A percentile compares a stretch with the other conserved stretches of the same genome.
phyloP scores from a whole-genome alignment of 139 green algal genomes.

The Dunaliella primolecta region DNA sequence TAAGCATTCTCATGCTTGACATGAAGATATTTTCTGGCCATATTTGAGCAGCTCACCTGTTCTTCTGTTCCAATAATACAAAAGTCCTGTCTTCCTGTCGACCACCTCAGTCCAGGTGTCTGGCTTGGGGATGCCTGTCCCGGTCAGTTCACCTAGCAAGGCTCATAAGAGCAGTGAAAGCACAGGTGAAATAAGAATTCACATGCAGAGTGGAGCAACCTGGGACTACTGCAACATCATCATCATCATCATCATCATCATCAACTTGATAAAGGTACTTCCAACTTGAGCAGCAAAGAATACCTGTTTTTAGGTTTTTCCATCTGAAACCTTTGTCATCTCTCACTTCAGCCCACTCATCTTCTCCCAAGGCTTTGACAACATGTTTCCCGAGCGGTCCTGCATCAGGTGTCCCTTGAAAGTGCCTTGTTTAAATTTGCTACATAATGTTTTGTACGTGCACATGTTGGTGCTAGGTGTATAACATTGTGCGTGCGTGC shows the following conservation, averaged over 20 bases:
- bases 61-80: slow-evolving; percentile 18
- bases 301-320: slow-evolving; percentile 7
- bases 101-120: slow-evolving; percentile 31
- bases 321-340: not conserved
- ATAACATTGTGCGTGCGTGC: too few relatives aligned
- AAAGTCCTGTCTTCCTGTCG: slow-evolving; percentile 21
- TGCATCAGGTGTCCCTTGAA: too few relatives aligned
- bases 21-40: too few relatives aligned
- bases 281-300: not conserved
- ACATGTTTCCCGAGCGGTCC: not conserved
- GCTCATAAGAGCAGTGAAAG: not conserved
- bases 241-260: not conserved
- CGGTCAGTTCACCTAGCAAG: slow-evolving; percentile 10
- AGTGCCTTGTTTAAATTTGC: too few relatives aligned
- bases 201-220: not conserved
- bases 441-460: too few relatives aligned
- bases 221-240: not conserved
- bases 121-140: slow-evolving; percentile 21
- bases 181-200: not conserved
- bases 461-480: too few relatives aligned
- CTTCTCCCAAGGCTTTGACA: not conserved
- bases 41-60: too few relatives aligned
- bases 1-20: too few relatives aligned
- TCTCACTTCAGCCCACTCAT: not conserved
- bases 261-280: not conserved